Conservation (phyloP, 23 red algal genomes). For the Gracilaria vermiculophylla region DNA sequence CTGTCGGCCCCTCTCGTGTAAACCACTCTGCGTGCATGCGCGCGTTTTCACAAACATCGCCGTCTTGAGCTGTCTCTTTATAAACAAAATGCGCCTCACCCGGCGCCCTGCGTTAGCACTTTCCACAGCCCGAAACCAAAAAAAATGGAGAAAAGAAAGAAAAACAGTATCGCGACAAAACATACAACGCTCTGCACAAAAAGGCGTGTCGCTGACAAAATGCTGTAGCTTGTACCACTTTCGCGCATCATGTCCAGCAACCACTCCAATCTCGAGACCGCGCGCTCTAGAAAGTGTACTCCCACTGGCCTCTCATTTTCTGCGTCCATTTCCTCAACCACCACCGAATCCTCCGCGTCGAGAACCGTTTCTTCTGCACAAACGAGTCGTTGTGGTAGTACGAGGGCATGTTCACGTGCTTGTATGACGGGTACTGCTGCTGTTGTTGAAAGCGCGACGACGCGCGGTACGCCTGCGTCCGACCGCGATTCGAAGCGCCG, state of each 20-base stretch:
- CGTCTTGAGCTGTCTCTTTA: too few species aligned
- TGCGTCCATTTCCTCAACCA: conserved; percentile 18
- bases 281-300: neutral
- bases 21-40: too few species aligned
- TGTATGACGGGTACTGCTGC: neutral
- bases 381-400: neutral
- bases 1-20: too few species aligned
- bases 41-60: too few species aligned
- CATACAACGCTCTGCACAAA: too few species aligned
- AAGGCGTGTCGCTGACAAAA: too few species aligned
- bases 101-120: too few species aligned
- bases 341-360: neutral
- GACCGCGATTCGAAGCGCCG: neutral
- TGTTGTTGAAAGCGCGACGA: neutral
- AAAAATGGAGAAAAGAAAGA: too few species aligned
- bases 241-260: neutral
- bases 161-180: too few species aligned
- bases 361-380: neutral
- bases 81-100: too few species aligned
- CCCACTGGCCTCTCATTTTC: conserved; percentile 26
- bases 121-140: too few species aligned
- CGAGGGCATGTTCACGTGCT: neutral
- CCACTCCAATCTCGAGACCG: neutral
- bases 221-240: neutral
- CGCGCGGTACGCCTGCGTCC: neutral